Conservation (phyloP, 306 rosid species). For the Castanospermum australe region DNA sequence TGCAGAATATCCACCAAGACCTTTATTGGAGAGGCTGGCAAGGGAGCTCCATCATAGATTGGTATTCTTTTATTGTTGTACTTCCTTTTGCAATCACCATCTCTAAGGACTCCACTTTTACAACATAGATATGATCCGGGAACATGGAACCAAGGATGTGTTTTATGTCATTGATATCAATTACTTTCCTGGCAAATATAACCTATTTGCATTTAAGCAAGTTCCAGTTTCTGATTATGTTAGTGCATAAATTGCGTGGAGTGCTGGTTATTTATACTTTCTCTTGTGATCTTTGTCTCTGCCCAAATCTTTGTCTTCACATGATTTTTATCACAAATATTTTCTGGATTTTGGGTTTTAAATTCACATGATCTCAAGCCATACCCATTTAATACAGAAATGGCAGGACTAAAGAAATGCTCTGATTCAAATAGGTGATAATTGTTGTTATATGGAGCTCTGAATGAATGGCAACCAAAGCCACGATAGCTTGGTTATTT, state of each 20-base stretch:
- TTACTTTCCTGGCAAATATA: slow-evolving; percentile 54
- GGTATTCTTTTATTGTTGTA: slow-evolving; percentile 26
- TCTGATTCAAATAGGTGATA: neutral
- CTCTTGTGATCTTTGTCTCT: neutral
- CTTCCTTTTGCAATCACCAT: neutral
- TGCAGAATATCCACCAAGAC: slow-evolving; percentile 53
- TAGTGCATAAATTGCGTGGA: neutral
- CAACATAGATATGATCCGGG: slow-evolving; percentile 59
- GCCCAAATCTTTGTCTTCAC: neutral
- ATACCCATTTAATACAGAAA: neutral
- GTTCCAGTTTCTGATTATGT: neutral
- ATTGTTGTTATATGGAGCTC: neutral
- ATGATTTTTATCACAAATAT: neutral
- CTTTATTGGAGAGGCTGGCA: slow-evolving; percentile 53
- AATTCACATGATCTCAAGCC: neutral
- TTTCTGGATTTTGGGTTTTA: neutral
- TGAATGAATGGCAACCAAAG: neutral
- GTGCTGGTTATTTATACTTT: neutral
- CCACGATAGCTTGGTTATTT: neutral
- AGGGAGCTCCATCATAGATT: slow-evolving; percentile 48
- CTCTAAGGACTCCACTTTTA: slow-evolving; percentile 51
- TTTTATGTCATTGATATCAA: slow-evolving; percentile 61
- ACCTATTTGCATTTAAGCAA: slow-evolving; percentile 7
- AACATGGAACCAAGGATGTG: slow-evolving; percentile 53
- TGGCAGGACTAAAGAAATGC: neutral